These are phyloP conservation scores for Tetrahymena elliotti DNA, from an alignment of 73 alveolate genomes.

Conservation along the genomic window DNA sequence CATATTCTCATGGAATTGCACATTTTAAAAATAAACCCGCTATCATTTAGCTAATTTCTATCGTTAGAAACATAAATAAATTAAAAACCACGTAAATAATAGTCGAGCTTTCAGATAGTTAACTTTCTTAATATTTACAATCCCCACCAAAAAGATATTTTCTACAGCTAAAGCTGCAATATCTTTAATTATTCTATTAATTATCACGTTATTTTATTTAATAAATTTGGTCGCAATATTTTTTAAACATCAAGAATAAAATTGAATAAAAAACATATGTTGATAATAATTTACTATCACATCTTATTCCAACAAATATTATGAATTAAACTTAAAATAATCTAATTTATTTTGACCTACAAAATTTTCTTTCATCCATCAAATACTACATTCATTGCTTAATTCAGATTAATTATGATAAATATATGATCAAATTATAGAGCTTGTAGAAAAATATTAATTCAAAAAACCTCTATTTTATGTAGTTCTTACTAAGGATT, in stretches of 20 bases:
- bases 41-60: neutral
- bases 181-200: neutral
- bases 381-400: neutral
- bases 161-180: neutral
- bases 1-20: too few species aligned
- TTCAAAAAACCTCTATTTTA: neutral
- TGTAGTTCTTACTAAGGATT: neutral
- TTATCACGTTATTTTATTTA: neutral
- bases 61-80: neutral
- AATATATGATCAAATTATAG: neutral
- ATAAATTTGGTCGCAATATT: neutral
- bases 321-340: neutral
- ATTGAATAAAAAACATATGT: too few species aligned
- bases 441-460: neutral
- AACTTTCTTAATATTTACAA: too few species aligned
- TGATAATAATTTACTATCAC: too few species aligned
- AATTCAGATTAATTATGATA: neutral
- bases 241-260: neutral
- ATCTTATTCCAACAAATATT: neutral
- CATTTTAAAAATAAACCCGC: neutral
- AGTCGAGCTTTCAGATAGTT: neutral
- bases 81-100: neutral
- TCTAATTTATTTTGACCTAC: neutral
- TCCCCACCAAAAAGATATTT: neutral
- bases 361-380: neutral